Base-by-base conservation (phyloP, 306 rosid species). In the Rubus idaeus region DNA sequence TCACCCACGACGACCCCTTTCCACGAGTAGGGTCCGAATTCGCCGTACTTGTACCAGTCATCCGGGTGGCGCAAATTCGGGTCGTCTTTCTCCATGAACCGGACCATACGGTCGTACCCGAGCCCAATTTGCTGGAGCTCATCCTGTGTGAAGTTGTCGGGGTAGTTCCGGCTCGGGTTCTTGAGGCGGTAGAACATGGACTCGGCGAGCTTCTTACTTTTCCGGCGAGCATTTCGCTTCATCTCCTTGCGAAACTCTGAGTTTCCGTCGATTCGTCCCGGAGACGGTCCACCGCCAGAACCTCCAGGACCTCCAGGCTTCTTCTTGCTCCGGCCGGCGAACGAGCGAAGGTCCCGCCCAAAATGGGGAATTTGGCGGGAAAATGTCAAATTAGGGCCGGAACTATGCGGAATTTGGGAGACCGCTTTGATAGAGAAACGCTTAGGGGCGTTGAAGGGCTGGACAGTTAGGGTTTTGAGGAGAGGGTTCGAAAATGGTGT, bases 31-130 rank as follows among this genome's bases (percentile, higher is more conserved):
- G 98, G 97, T 39, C 96, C 97, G 57, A 69, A 95, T 75, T 95
- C 80, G 56, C 98, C 97, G 81, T 95, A 90, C 74, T 92, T 95
- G 85, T 89, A 95, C 98, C 97, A 92, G 72, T 95, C 97, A 60
- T 88, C 18, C 0, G 96, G 96, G 86, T 90, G 89, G n/a, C 91
- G 91, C 62, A 92, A 46, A 78, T 89, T 92, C 17, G 96, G 97
- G 80, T 95, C 97, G 82, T 92, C 93, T 83, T 92, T 95, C 37
- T 87, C 90, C 96, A 95, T 95, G 78, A 95, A 92, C 63, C 87
- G 88, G 26, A 95, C 98, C 88, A 88, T 78, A 49, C 98, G 85
- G 80, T 92, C 97, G 77, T 92, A 95, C 1, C 97, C 97, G 1
- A 90, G 92, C 52, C 97, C 97, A 21, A 95, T 92, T 63, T 86